A percentile compares a stretch with the other conserved stretches of the same genome.
phyloP scores from a whole-genome alignment of 208 protist species.

The Crithidia brevicula region DNA sequence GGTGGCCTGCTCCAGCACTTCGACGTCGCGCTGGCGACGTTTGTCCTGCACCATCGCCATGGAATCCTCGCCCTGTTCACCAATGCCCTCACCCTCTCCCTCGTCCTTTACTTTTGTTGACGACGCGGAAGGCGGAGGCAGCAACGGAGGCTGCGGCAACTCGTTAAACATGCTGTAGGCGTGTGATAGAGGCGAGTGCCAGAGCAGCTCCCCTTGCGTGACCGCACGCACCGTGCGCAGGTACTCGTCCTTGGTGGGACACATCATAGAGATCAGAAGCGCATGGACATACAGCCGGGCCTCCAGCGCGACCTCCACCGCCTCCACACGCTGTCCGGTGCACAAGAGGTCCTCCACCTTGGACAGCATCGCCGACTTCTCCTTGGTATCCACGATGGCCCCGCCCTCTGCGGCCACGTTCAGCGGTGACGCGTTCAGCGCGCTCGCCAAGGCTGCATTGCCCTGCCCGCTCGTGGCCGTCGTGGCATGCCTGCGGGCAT shows the following conservation, averaged over 20 bases:
- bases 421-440: conserved; percentile 17
- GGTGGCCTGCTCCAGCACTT: conserved; percentile 20
- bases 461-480: conserved; percentile 4
- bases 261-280: conserved; percentile 90
- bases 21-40: background rate
- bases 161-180: conserved; percentile 88
- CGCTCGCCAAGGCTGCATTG: background rate
- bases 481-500: conserved; percentile 6
- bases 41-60: background rate
- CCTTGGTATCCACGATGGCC: conserved; percentile 1
- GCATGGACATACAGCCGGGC: conserved; percentile 68
- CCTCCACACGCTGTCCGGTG: conserved; percentile 63
- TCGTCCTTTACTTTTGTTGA: background rate
- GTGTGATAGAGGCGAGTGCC: conserved; percentile 69
- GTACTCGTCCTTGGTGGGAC: conserved; percentile 76
- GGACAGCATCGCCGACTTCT: conserved; percentile 33
- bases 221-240: conserved; percentile 64
- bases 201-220: conserved; percentile 54
- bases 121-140: conserved; percentile 12
- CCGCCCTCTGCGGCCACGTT: conserved; percentile 4
- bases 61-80: background rate
- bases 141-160: conserved; percentile 61
- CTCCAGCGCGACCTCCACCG: conserved; percentile 62
- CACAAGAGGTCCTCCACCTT: conserved; percentile 67
- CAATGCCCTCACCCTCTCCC: conserved; percentile 3